These are phyloP conservation scores for Irpex lacteus DNA, from an alignment of 1,284 basidiomycete species.

Conservation along the genomic window DNA sequence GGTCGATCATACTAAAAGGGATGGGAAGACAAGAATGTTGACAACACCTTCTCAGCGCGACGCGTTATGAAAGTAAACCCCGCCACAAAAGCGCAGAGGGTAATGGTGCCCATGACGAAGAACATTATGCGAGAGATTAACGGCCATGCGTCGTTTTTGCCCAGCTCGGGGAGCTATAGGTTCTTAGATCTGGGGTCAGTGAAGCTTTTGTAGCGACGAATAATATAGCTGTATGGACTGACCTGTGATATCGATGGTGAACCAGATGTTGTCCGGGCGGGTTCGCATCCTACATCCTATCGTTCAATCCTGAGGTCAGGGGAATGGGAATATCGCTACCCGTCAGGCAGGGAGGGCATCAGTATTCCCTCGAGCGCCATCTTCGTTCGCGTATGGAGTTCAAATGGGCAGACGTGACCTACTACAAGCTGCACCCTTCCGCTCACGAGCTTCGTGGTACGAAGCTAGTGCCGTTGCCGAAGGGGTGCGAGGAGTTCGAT, in stretches of 20 bases:
- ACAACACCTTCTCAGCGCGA: background rate
- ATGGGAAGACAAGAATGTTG: background rate
- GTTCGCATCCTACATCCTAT: slow-evolving; percentile 31
- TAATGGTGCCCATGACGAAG: too few relatives aligned
- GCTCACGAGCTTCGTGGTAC: slow-evolving; percentile 3
- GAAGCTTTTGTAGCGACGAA: too few relatives aligned
- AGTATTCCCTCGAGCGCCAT: slow-evolving; percentile 22
- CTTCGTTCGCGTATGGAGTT: slow-evolving; percentile 21
- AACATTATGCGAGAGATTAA: too few relatives aligned
- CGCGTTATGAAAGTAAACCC: too few relatives aligned
- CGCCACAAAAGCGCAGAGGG: too few relatives aligned
- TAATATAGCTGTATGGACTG: too few relatives aligned
- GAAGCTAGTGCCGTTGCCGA: slow-evolving; percentile 11
- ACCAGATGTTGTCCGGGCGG: slow-evolving; percentile 32
- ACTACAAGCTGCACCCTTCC: slow-evolving; percentile 21
- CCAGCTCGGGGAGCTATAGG: too few relatives aligned
- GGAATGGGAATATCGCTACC: slow-evolving; percentile 31
- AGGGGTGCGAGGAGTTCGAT: slow-evolving; percentile 12
- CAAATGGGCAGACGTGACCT: slow-evolving; percentile 25
- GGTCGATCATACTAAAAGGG: background rate
- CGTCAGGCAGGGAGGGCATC: slow-evolving; percentile 24
- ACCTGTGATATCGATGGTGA: too few relatives aligned
- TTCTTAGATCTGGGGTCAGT: too few relatives aligned
- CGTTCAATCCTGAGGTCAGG: slow-evolving; percentile 22
- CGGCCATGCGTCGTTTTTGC: too few relatives aligned